Evolutionary conservation across 1,284 basidiomycete species (phyloP).

Genomic region (Tranzscheliella williamsii): DNA sequence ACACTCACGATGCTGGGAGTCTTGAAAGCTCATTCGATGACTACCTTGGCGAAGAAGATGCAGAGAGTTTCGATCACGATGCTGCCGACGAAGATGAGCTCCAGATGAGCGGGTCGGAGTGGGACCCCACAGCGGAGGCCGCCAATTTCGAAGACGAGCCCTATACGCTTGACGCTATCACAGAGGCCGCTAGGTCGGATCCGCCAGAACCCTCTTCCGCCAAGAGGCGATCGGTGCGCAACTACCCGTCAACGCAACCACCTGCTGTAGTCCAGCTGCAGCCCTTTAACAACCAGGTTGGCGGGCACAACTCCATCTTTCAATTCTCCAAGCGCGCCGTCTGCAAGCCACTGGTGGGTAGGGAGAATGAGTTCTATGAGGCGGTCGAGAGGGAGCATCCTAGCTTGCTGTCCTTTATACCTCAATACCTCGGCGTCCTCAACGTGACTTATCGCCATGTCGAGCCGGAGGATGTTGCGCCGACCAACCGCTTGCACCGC

Average conservation of each 20-base stretch:
- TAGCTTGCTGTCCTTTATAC: slow-evolving; percentile 86
- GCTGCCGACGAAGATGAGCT: slow-evolving; percentile 28
- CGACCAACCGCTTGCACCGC: not conserved
- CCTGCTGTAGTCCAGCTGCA: slow-evolving; percentile 75
- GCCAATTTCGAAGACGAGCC: no score
- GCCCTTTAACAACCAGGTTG: slow-evolving; percentile 96
- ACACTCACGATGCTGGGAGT: not conserved
- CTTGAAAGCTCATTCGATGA: slow-evolving; percentile 9
- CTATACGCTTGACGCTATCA: not conserved
- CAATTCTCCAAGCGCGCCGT: slow-evolving; percentile 97
- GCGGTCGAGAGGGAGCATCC: slow-evolving; percentile 91
- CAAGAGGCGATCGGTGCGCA: not conserved
- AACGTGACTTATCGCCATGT: slow-evolving; percentile 78
- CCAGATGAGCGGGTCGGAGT: slow-evolving; percentile 38
- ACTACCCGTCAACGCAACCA: slow-evolving; percentile 1
- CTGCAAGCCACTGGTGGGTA: slow-evolving; percentile 96
- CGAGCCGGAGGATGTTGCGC: slow-evolving; percentile 2
- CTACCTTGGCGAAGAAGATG: no score
- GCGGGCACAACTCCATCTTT: slow-evolving; percentile 95
- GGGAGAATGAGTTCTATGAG: slow-evolving; percentile 98
- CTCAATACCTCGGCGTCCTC: slow-evolving; percentile 96
- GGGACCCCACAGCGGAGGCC: slow-evolving; percentile 4
- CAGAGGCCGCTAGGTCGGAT: not conserved
- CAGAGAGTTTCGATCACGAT: slow-evolving; percentile 8
- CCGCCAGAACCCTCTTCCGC: not conserved